Base-by-base conservation (phyloP, 768 basidiomycete genomes). In the Rhodotorula kratochvilovae region DNA sequence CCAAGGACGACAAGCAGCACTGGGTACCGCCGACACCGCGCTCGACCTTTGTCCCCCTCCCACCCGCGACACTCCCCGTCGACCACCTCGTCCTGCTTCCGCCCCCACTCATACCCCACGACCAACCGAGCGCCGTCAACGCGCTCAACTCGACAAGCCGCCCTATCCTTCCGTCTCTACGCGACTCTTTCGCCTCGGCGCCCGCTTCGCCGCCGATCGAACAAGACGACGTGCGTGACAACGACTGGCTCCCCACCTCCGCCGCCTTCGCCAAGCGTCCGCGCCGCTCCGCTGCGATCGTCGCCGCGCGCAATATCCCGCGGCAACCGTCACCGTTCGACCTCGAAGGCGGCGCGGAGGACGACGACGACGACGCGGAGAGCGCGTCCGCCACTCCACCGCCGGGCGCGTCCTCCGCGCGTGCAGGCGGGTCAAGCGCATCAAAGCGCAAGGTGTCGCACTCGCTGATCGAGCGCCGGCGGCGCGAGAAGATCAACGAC, bases 401-500 rank as follows among this genome's bases (percentile, higher is more conserved):
- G 2, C 57, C 35, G 17, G 39, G 15, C 15, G 59, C 42, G 58
- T 57, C 39, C 53, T 55, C 60, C 42, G 45, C 27, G 33, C 60
- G 27, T 35, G 58, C 45, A 33, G 27, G 31, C 12, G 54, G 31
- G 15, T 59, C 48, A 27, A 58, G 43, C 46, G 46, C 59, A 2
- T 86, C 88, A 4, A 88, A 91, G 80, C 87, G 94, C 63, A 92
- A 94, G 80, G 86, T 91, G 46, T 96, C 96, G 81, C 94, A 98
- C 78, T 91, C 89, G 11, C 87, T 93, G 72, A 98, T 98, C 79
- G 94, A 98, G 82, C 90, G 94, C 78, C 87, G 93, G 0, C 83
- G 94, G 42, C 84, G 94, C 69, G 95, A 94, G 19, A 96, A 96
- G 85, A 97, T 98, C 74, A 98, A 98, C 78, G 89, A 91, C 62